phyloP scores from a whole-genome alignment of 345 rosid genomes.

The Cardamine chenopodiifolia region DNA sequence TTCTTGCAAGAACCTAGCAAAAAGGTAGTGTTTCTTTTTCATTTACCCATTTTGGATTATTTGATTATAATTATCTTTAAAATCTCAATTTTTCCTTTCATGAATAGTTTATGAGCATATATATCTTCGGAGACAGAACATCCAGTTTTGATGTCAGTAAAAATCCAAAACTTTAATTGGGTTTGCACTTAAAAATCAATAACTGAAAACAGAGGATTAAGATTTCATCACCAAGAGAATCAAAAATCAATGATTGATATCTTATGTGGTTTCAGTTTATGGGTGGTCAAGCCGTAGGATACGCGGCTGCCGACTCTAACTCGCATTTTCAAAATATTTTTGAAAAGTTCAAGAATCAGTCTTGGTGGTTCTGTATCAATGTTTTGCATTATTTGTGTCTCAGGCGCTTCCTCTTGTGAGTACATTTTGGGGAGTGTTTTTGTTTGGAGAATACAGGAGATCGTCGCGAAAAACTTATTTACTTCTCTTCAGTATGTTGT shows the following conservation, averaged over 20 bases:
- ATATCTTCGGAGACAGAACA: neutral
- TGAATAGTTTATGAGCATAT: neutral
- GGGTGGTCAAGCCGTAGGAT: too few species aligned
- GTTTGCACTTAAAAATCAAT: neutral
- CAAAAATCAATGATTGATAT: too few species aligned
- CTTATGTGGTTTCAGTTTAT: too few species aligned
- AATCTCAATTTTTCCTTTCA: neutral
- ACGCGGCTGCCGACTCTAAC: too few species aligned
- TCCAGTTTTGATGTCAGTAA: neutral
- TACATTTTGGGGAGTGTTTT: conserved; percentile 72
- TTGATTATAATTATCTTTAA: neutral
- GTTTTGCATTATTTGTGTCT: neutral
- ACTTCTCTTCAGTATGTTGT: conserved; percentile 60
- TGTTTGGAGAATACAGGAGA: conserved; percentile 72
- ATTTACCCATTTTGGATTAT: neutral
- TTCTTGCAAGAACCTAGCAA: neutral
- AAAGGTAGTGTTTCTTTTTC: conserved; percentile 2
- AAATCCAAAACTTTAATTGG: neutral
- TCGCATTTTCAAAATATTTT: neutral
- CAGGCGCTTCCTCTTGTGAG: conserved; percentile 59
- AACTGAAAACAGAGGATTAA: conserved; percentile 1
- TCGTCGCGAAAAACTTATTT: conserved; percentile 64
- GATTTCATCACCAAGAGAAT: neutral
- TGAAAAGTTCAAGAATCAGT: neutral
- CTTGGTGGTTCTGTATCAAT: neutral